Base-by-base conservation (phyloP, 257 asterid species). In the Apocynum venetum region DNA sequence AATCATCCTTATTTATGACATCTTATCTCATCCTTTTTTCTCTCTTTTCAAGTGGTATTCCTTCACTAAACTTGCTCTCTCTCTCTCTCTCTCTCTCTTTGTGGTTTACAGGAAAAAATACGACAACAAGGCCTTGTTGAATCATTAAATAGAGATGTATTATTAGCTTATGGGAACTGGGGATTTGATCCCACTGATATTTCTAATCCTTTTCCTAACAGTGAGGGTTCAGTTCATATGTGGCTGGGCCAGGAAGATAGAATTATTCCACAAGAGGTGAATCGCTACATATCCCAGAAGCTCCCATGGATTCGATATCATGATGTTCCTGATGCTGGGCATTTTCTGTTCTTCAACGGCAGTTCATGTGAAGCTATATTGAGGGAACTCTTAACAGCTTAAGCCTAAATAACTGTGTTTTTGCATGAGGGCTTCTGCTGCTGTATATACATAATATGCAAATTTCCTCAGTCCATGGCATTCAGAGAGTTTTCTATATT, bases 201-300 rank as follows among this genome's bases (percentile, higher is more conserved):
- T 60, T 47, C 71, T 3, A 78, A 90, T 82, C 97, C 93, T 52
- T 90, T 92, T 73, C 94, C 93, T 38, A 79, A 90, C 57, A 80
- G 84, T 5, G 90, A 90, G 71, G 91, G 97, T n/a, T 81, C 84
- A 0, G 91, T 92, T 83, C 97, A 92, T 78, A 51, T 93, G 35
- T 93, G 97, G 97, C 97, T 92, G 78, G 98, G 90, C n/a, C 79
- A 61, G 0, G 91, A 93, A 77, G 96, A 93, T 78, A 88, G 78
- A 66, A 66, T 76, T 47, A 65, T 90, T 35, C 93, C 95, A 2
- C 68, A 70, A 15, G 79, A 83, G 78, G 66, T 91, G 67, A 93
- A 82, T 71, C 80, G 90, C 9, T 84, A 85, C 79, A 43, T 91
- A 68, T 77, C 92, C 8, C 65, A 85, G 78, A 76, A 85, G 70